Base-by-base conservation (phyloP, 2,329 filamentous ascomycete genomes). In the Amylocarpus encephaloides region DNA sequence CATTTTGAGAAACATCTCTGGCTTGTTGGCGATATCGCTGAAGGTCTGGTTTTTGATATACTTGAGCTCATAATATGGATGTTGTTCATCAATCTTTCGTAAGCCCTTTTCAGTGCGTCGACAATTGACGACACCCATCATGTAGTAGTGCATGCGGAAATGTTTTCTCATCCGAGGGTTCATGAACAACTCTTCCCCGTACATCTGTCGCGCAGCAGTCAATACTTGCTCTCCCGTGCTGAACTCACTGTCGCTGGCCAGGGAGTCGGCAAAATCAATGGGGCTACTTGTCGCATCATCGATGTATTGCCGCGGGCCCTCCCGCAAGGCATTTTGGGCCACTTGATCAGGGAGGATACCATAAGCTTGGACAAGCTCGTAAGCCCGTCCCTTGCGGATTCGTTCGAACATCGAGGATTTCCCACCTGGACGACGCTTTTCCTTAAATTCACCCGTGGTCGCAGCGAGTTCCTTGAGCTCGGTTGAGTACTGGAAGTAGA, bases 61-160 rank as follows among this genome's bases (percentile, higher is more conserved):
- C 69, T 98, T 95, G 73, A 98, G 88, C 68, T 97, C 93, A 66
- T 97, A 97, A 68, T 94, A 97, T 0, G 90, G 89, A 63, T 97
- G 91, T 19, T 93, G 83, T 54, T 97, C 92, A 61, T 95, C 91
- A 59, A 98, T 97, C 64, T 88, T 88, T 50, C 88, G 86, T 47
- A 96, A 73, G 26, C 93, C 93, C 70, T 97, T 98, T 53, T 97
- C 91, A 0, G 93, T 98, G 49, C 93, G 83, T 54, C 81, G 82
- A 67, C 91, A 95, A 71, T 92, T 90, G 53, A 98, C 83, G 49
- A 87, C 79, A 19, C 90, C 89, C 59, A 84, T 84, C 64, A 83
- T 80, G 64, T 96, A 97, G 68, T 88, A 95, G 43, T 83, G 83
- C 59, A 82, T 80, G 45, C 93, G 80, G 70, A 97, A 83, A 57